Base-by-base conservation (phyloP, 371 early-diverging fungal genomes). In the Lichtheimia ornata region DNA sequence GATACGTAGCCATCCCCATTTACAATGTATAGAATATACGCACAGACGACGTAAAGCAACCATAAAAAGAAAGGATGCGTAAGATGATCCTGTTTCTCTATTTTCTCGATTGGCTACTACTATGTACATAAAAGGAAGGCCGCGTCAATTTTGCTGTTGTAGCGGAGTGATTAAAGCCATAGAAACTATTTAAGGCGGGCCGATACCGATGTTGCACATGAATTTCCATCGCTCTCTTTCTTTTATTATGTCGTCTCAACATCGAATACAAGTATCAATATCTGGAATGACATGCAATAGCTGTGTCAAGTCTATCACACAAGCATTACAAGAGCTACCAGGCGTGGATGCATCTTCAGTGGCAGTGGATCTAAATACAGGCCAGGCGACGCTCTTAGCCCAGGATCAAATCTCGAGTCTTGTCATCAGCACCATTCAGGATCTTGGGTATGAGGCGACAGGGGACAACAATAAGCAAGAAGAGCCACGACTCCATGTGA, bases 381-480 rank as follows among this genome's bases (percentile, higher is more conserved):
- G 53, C 27, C 45, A 56, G 25, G 71, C 71, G 62, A 47, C 47
- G 43, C n/a, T 13, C 14, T 41, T n/a, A 15, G 57, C 57, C 47
- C 22, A n/a, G 22, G 47, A 47, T 22, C 18, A 56, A 25, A 56
- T 56, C 45, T 27, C 44, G 28, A 45, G 18, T 54, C 15, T 20
- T 15, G 24, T 87, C 14, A 65, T 66, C 40, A 64, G 75, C 14
- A 63, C 67, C 1, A 81, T 91, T 53, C 84, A 88, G 56, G 85
- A 88, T 43, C 70, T 83, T 7, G 90, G 92, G 0, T 91, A 86
- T 64, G 85, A 85, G 27, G 78, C 14, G n/a, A 54, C 11, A 35
- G 35, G 35, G 9, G 35, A 35, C 35, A 11, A 35, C 35, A 35
- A 35, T 28, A 28, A 28, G 7, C 28, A 28, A 28, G 28, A 28